These are phyloP conservation scores for Capsicum chinense DNA, from an alignment of 257 asterid species.

Conservation along the genomic window DNA sequence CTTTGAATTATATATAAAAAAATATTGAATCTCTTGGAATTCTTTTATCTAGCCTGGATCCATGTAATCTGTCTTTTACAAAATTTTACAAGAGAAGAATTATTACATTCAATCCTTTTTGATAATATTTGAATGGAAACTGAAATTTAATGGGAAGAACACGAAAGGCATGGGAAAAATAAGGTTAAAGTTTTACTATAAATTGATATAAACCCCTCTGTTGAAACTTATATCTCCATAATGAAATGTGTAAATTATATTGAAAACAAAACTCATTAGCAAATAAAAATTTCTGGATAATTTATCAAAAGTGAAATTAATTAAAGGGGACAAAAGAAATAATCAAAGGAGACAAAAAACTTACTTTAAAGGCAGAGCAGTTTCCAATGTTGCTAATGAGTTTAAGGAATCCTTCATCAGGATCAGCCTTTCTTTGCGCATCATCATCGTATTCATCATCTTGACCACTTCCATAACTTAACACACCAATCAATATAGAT, in stretches of 20 bases:
- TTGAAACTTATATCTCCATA: not conserved
- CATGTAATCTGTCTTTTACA: not conserved
- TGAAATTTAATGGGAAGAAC: not conserved
- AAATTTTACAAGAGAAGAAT: not conserved
- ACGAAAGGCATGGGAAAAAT: not conserved
- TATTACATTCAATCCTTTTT: not conserved
- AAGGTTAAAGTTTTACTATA: not conserved
- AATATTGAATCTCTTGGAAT: not conserved
- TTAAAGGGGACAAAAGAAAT: not conserved
- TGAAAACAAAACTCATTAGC: not conserved
- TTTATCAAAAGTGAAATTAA: not conserved
- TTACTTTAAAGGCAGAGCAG: not conserved
- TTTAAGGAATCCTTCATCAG: not conserved
- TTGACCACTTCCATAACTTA: not conserved
- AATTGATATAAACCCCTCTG: not conserved
- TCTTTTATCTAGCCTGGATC: not conserved
- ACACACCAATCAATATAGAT: not conserved
- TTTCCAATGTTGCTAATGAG: not conserved
- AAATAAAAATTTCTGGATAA: not conserved
- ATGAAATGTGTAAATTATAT: not conserved
- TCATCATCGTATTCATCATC: not conserved
- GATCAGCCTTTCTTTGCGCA: not conserved
- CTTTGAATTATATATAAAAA: too few species aligned
- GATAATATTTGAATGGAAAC: not conserved
- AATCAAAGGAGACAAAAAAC: not conserved